Conservation (phyloP, 1,139 yeast genomes). For the Kodamaea arcana region DNA sequence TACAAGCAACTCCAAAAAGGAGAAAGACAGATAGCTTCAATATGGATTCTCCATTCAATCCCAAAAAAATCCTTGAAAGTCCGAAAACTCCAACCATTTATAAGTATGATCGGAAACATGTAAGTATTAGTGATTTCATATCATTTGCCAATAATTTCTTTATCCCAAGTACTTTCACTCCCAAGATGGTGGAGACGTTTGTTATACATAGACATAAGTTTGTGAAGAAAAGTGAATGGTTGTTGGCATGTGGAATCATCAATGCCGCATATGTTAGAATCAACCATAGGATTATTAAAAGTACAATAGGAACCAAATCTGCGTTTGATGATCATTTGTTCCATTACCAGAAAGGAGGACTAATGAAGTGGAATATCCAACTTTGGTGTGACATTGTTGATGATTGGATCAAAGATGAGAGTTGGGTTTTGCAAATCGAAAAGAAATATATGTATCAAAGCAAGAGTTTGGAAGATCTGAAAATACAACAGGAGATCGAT, state of each 20-base stretch:
- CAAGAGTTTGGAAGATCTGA: constrained; percentile 18
- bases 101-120: constrained; percentile 23
- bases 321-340: constrained; percentile 48
- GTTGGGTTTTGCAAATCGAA: constrained; percentile 52
- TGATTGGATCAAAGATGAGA: constrained; percentile 48
- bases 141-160: constrained; percentile 60
- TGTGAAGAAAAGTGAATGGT: constrained; percentile 57
- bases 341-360: constrained; percentile 51
- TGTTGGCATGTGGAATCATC: constrained; percentile 61
- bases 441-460: constrained; percentile 32
- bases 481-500: constrained; percentile 21
- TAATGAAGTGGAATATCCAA: constrained; percentile 42
- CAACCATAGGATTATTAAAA: constrained; percentile 42
- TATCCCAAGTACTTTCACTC: constrained; percentile 52
- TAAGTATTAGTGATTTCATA: constrained; percentile 48
- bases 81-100: constrained; percentile 15
- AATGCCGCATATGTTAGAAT: constrained; percentile 56
- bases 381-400: constrained; percentile 52
- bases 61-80: constrained; percentile 15
- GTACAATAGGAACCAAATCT: constrained; percentile 46
- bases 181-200: constrained; percentile 48
- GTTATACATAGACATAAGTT: constrained; percentile 49
- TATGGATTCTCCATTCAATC: constrained; percentile 32
- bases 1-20: background rate
- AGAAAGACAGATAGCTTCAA: too few relatives aligned